phyloP scores from a whole-genome alignment of 2,329 filamentous ascomycete genomes.

The Fusarium agapanthi region DNA sequence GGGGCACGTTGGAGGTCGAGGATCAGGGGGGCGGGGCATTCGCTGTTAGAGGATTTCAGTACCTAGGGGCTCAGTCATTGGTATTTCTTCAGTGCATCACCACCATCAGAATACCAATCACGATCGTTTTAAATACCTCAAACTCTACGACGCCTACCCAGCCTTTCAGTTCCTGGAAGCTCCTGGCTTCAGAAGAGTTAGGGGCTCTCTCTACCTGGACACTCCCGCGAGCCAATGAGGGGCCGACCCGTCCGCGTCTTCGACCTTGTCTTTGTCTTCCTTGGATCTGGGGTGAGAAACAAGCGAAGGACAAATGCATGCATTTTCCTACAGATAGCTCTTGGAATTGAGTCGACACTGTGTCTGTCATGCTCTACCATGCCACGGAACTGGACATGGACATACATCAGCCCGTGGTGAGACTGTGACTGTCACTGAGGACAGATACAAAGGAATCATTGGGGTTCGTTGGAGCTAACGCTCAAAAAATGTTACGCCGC shows the following conservation, averaged over 20 bases:
- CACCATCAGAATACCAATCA: constrained; percentile 2
- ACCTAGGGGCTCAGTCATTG: constrained; percentile 18
- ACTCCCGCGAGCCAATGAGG: constrained; percentile 40
- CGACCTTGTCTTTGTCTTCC: constrained; percentile 26
- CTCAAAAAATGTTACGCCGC: constrained; percentile 9
- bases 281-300: constrained; percentile 29
- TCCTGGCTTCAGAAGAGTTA: constrained; percentile 40
- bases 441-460: neutral
- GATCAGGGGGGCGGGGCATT: constrained; percentile 38
- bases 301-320: constrained; percentile 31
- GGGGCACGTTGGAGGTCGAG: constrained; percentile 34
- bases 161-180: constrained; percentile 33
- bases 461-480: neutral
- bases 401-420: constrained; percentile 6
- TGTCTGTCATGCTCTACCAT: constrained; percentile 24
- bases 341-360: constrained; percentile 29
- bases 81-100: constrained; percentile 1
- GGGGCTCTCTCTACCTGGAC: constrained; percentile 36
- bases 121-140: constrained; percentile 11
- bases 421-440: neutral
- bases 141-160: constrained; percentile 25
- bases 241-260: constrained; percentile 41
- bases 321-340: constrained; percentile 12
- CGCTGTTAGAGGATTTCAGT: constrained; percentile 25
- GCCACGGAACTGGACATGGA: neutral